Evolutionary conservation across 2,329 filamentous ascomycete genomes (phyloP), one percentile per base, ranked within the genome.

Genomic region (Pseudonectria foliicola): DNA sequence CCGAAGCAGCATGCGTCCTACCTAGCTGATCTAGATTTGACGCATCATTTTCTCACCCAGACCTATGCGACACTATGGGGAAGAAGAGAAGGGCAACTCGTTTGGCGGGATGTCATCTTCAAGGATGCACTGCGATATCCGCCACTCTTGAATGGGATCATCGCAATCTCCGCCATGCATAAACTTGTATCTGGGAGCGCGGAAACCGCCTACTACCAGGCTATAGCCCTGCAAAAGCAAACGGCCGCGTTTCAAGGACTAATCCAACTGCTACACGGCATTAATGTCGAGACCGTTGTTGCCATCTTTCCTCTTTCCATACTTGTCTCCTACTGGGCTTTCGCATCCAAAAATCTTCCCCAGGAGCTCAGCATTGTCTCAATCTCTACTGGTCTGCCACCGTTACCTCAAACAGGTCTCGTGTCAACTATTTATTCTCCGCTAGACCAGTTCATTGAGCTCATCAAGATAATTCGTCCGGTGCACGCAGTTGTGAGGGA

Each of bases 51-150:
- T 27, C 35, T 45, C 12, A 42, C 39, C 4, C 21, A 26, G n/a
- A 45, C 42, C 1, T 45, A 39, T 26, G 33, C 25, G 6, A 45
- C 42, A 1, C 23, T 42, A 13, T 45, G 42, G 42, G 35, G 35
- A 2, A 38, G 30, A 11, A 13, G 16, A 2, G 31, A 35, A 13
- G 44, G 39, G 11, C 34, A 45, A 13, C 39, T 42, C 26, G 25
- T 43, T 34, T 40, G 44, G 46, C 31, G 45, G 21, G 41, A 49
- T 35, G 16, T 40, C 29, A 16, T 45, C 26, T 48, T 48, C 26
- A 36, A 29, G 10, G 35, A 41, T 25, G 40, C 45, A 8, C 27
- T 45, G 8, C 16, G 25, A 8, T 25, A 40, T 12, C 38, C 40
- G 3, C 12, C 32, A 3, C 33, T 48, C 10, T 18, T 45, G 7